Evolutionary conservation across 78 protist species (phyloP).

Genomic region (Bigelowiella natans): DNA sequence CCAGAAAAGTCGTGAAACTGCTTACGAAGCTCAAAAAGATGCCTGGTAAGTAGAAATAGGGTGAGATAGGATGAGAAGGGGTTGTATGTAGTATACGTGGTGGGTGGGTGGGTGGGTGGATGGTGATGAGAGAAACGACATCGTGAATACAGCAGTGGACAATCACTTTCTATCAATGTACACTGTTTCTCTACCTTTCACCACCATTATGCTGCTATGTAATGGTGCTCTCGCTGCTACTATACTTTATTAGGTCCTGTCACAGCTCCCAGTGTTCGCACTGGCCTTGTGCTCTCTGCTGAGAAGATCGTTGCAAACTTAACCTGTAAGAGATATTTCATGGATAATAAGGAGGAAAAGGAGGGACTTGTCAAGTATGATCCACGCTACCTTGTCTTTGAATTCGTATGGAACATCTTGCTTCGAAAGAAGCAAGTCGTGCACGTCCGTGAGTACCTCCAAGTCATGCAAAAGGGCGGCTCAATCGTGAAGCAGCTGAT

Average conservation of each 20-base stretch:
- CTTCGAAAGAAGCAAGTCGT: constrained; percentile 34
- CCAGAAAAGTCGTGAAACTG: background rate
- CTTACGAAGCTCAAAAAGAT: background rate
- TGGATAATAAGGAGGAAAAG: background rate
- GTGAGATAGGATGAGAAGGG: background rate
- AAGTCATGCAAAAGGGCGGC: background rate
- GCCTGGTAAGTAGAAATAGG: background rate
- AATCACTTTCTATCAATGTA: too few relatives aligned
- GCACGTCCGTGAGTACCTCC: background rate
- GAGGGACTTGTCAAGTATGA: background rate
- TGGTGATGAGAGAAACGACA: background rate
- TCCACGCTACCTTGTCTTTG: constrained; percentile 48
- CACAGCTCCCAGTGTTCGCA: background rate
- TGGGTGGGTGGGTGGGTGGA: background rate
- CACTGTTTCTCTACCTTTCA: too few relatives aligned
- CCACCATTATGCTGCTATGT: too few relatives aligned
- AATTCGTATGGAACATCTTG: constrained; percentile 44
- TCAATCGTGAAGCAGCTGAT: constrained; percentile 51
- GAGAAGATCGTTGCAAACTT: background rate
- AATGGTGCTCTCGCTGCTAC: too few relatives aligned
- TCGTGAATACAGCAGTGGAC: background rate
- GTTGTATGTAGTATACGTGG: background rate
- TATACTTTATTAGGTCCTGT: too few relatives aligned
- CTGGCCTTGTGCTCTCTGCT: background rate
- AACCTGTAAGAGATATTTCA: background rate